Evolutionary conservation across 2,329 filamentous ascomycete genomes (phyloP), one percentile per base, ranked within the genome.

Genomic region (Fusarium sp.): DNA sequence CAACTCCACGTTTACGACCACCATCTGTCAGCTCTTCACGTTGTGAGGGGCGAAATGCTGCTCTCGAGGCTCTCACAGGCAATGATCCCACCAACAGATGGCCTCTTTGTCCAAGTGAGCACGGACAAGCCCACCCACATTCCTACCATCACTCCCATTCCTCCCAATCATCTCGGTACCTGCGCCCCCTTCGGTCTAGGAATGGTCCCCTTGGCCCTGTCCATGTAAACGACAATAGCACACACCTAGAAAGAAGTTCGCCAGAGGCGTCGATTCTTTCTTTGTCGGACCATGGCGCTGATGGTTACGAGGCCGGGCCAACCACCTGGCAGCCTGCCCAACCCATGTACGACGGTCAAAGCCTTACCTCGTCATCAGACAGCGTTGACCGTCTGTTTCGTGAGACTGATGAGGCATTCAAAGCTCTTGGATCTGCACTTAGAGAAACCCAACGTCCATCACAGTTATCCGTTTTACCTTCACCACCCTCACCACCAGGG

Each of bases 401-500:
- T 67, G 83, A 88, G 73, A 84, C 86, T 8, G 86, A 88, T 66
- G 81, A 85, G 63, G 85, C 86, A 33, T 88, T 88, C 77, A 82
- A 83, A 75, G 81, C 83, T 18, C 82, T 86, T 29, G 83, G 82
- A 6, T 79, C 77, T 56, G 82, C 82, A 23, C 77, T 87, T 42
- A 79, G 79, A 39, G 80, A 85, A 58, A 80, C 81, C 23, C 60
- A 54, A 31, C 72, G 61, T 52, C 58, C 59, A 27, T 74, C 74
- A 3, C 74, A 70, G 35, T 18, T 42, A n/a, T 71, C 66, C 23
- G 68, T 73, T 37, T 44, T 68, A 37, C 65, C 63, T 27, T 61
- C 54, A 33, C 60, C 76, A 29, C 68, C 69, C 33, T 69, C 64
- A 33, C 69, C 76, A 27, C 63, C 73, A 19, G 66, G 72, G n/a